phyloP scores from a whole-genome alignment of 1,139 yeast species.

The Chernovozyma aurita region DNA sequence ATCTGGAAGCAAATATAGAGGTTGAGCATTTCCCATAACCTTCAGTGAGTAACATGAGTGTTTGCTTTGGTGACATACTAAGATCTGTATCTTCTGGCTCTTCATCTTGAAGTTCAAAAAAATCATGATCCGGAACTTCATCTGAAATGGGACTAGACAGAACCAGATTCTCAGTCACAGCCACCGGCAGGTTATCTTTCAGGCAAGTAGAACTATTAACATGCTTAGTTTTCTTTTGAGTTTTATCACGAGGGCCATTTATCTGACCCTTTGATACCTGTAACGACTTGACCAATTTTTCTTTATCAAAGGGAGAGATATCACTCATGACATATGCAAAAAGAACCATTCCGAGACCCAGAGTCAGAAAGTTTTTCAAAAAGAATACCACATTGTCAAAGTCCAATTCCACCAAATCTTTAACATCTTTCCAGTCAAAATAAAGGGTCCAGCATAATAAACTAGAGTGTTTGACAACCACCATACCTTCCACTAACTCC shows the following conservation, averaged over 20 bases:
- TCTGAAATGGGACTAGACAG: neutral
- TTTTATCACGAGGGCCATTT: slow-evolving; percentile 1
- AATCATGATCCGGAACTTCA: slow-evolving; percentile 10
- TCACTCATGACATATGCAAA: slow-evolving; percentile 63
- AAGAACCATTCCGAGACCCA: slow-evolving; percentile 61
- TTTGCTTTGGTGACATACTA: slow-evolving; percentile 42
- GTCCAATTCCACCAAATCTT: slow-evolving; percentile 46
- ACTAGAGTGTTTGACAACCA: slow-evolving; percentile 58
- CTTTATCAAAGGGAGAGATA: slow-evolving; percentile 51
- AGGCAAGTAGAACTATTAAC: neutral
- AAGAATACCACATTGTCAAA: slow-evolving; percentile 43
- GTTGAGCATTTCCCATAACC: slow-evolving; percentile 46
- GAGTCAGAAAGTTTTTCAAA: slow-evolving; percentile 52
- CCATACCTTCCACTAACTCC: slow-evolving; percentile 68
- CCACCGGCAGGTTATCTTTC: too few species aligned
- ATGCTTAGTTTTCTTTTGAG: slow-evolving; percentile 8
- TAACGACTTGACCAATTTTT: neutral
- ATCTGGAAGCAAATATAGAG: slow-evolving; percentile 60
- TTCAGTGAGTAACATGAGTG: slow-evolving; percentile 48
- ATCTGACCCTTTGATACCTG: slow-evolving; percentile 1
- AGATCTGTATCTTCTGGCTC: slow-evolving; percentile 17
- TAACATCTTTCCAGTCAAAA: slow-evolving; percentile 72
- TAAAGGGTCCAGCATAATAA: slow-evolving; percentile 69
- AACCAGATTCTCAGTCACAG: too few species aligned
- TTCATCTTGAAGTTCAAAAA: slow-evolving; percentile 14